Evolutionary conservation across 495 filamentous ascomycete genomes (phyloP).

Genomic region (Penicillium longicatenatum): DNA sequence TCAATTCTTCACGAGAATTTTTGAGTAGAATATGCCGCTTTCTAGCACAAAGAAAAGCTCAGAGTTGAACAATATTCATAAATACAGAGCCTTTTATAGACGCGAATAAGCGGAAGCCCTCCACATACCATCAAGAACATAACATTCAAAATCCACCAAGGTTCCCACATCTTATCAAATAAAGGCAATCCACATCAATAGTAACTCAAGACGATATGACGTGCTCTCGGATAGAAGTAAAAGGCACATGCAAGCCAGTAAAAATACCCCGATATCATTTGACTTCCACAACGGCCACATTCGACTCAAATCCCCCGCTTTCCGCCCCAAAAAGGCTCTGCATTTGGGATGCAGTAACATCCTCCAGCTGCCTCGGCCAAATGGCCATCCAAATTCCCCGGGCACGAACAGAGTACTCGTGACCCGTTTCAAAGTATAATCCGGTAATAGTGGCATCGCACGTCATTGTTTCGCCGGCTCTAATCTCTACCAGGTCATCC

Average conservation of each 20-base stretch:
- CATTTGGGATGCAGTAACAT: conserved; percentile 26
- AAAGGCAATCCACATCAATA: too few relatives aligned
- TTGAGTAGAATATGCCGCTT: too few relatives aligned
- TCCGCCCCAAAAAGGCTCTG: conserved; percentile 15
- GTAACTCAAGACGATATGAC: too few relatives aligned
- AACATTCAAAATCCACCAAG: too few relatives aligned
- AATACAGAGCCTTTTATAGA: too few relatives aligned
- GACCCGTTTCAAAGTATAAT: conserved; percentile 21
- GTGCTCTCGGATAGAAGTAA: not conserved
- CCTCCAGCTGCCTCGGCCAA: conserved; percentile 16
- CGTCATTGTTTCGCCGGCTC: conserved; percentile 14
- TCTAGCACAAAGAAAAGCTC: too few relatives aligned
- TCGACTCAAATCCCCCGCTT: conserved; percentile 22
- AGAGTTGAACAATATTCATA: too few relatives aligned
- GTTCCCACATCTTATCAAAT: not conserved
- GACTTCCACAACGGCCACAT: not conserved
- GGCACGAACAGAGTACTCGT: conserved; percentile 31
- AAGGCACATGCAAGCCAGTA: not conserved
- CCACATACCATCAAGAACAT: too few relatives aligned
- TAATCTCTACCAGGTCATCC: conserved; percentile 43
- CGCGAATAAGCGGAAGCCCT: too few relatives aligned
- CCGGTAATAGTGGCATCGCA: conserved; percentile 7
- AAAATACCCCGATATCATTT: not conserved
- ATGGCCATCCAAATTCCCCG: conserved; percentile 37
- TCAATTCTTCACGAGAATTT: too few relatives aligned